Percentiles rank a stretch among this genome's conserved stretches.
phyloP scores from a whole-genome alignment of 1,284 basidiomycete genomes.

The Sutorius eximius region DNA sequence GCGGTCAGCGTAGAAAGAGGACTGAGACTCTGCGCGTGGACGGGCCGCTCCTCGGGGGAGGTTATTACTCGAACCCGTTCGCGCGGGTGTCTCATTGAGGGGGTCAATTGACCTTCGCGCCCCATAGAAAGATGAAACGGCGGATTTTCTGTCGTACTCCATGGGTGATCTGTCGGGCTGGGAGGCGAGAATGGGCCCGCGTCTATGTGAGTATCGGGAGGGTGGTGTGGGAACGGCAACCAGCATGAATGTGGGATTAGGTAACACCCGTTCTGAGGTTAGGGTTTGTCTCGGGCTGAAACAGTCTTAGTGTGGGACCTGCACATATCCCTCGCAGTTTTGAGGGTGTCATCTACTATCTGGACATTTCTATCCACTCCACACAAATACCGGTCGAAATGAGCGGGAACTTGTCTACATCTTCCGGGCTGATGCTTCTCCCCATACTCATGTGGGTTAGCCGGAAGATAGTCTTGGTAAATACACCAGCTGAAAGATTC shows the following conservation, averaged over 20 bases:
- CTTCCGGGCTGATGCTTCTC: no score
- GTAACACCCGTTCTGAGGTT: constrained; percentile 19
- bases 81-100: constrained; percentile 47
- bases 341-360: no score
- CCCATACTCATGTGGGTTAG: no score
- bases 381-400: no score
- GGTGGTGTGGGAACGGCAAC: constrained; percentile 19
- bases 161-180: constrained; percentile 26
- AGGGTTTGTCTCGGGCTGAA: constrained; percentile 23
- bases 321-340: no score
- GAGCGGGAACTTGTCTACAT: no score
- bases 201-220: neutral
- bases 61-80: constrained; percentile 6
- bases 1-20: constrained; percentile 55
- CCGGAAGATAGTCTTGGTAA: no score
- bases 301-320: no score
- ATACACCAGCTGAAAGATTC: no score
- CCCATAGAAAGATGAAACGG: constrained; percentile 74
- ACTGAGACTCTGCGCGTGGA: constrained; percentile 61
- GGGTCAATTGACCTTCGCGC: constrained; percentile 61
- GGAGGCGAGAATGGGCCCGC: neutral
- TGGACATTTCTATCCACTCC: no score
- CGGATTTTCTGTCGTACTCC: constrained; percentile 68
- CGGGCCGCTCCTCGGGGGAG: constrained; percentile 34
- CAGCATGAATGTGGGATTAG: constrained; percentile 1